These are phyloP conservation scores for Fusarium tjaetaba DNA, from an alignment of 2,329 filamentous ascomycete species.

Conservation along the genomic window DNA sequence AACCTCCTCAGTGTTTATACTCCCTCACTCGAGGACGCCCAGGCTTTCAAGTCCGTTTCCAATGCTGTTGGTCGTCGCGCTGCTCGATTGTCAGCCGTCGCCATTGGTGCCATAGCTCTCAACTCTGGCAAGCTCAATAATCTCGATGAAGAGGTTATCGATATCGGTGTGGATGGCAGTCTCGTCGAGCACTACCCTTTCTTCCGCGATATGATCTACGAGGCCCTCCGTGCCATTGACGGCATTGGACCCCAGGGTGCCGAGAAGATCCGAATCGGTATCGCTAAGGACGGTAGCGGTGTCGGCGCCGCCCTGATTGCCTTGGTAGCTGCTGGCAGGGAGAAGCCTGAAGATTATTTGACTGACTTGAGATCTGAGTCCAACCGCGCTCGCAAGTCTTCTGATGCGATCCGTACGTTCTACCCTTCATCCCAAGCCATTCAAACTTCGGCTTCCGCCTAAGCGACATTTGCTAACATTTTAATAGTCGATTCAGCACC, in stretches of 20 bases:
- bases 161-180: conserved; percentile 94
- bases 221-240: conserved; percentile 79
- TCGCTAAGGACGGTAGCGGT: conserved; percentile 93
- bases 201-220: conserved; percentile 88
- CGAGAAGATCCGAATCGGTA: conserved; percentile 89
- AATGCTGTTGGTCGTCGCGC: conserved; percentile 88
- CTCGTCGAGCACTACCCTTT: conserved; percentile 95
- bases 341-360: conserved; percentile 60
- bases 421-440: conserved; percentile 4
- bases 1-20: conserved; percentile 79
- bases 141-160: conserved; percentile 75
- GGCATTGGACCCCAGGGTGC: conserved; percentile 83
- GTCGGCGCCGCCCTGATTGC: conserved; percentile 91
- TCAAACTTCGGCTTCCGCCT: neutral
- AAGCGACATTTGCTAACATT: conserved; percentile 34
- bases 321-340: conserved; percentile 79
- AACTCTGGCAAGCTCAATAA: conserved; percentile 77
- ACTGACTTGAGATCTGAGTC: conserved; percentile 53
- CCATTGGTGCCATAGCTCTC: conserved; percentile 85
- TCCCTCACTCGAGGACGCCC: conserved; percentile 83
- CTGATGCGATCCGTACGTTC: conserved; percentile 47
- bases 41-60: conserved; percentile 85
- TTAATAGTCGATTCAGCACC: conserved; percentile 46
- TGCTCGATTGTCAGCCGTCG: conserved; percentile 86
- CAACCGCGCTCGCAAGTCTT: conserved; percentile 47